Percentiles rank a stretch among this genome's conserved stretches.
These are phyloP conservation scores for Artemisia tridentata DNA, from an alignment of 129 eudicot species.

Conservation along the genomic window DNA sequence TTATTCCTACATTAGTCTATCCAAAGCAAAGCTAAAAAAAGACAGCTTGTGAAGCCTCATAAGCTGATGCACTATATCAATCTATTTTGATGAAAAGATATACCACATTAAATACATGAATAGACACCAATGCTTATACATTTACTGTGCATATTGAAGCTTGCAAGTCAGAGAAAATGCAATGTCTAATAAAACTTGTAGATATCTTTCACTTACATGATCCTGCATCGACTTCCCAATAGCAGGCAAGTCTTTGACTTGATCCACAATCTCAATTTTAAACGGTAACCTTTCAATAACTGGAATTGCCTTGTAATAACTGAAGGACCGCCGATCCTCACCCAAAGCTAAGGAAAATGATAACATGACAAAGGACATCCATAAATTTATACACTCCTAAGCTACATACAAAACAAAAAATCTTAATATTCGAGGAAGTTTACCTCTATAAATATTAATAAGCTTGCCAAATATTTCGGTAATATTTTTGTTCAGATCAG, in stretches of 20 bases:
- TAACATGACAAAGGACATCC: conserved; percentile 17
- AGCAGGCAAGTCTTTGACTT: conserved; percentile 77
- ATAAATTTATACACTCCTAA: conserved; percentile 12
- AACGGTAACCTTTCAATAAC: conserved; percentile 93
- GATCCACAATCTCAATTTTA: conserved; percentile 75
- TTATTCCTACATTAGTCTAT: no score
- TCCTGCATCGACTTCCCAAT: conserved; percentile 95
- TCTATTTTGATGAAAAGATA: neutral
- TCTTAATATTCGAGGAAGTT: neutral
- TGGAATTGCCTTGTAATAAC: conserved; percentile 90
- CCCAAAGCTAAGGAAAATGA: conserved; percentile 61
- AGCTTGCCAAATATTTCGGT: conserved; percentile 85
- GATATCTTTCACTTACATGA: conserved; percentile 62
- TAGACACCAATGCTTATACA: neutral
- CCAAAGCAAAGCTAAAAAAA: no score
- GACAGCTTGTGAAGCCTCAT: no score
- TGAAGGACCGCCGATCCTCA: conserved; percentile 90
- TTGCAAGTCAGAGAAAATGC: conserved; percentile 3
- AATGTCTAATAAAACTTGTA: neutral
- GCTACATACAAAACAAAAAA: neutral
- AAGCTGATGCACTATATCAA: no score
- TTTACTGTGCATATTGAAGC: conserved; percentile 13
- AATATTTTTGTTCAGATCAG: conserved; percentile 77
- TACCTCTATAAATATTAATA: conserved; percentile 89
- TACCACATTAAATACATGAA: conserved; percentile 5